Percentiles rank a stretch among this genome's conserved stretches.
Conservation (phyloP, 1,284 basidiomycete genomes). For the Apiotrichum laibachii region DNA sequence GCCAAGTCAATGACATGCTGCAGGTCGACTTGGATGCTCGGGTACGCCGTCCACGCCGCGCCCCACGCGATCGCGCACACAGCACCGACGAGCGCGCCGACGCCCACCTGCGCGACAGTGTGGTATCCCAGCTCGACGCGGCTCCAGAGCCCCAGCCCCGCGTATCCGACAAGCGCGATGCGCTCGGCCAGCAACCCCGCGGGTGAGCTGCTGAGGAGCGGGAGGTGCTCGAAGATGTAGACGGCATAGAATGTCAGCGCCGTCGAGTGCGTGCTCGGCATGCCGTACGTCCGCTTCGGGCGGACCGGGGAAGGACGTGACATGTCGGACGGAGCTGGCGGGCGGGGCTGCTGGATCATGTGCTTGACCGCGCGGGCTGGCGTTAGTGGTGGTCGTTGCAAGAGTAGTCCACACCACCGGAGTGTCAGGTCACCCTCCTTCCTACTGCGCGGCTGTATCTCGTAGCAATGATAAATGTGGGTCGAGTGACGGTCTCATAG, state of each 20-base stretch:
- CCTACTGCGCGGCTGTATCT: background rate
- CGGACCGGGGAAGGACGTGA: conserved; percentile 20
- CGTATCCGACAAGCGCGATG: conserved; percentile 3
- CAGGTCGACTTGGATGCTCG: background rate
- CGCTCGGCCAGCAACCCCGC: conserved; percentile 50
- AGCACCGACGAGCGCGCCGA: conserved; percentile 63
- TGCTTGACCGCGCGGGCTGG: conserved; percentile 68
- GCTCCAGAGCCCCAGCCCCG: conserved; percentile 60
- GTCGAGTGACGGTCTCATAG: too few relatives aligned
- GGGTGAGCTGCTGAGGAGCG: conserved; percentile 55
- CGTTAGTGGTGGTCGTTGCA: background rate
- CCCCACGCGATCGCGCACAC: conserved; percentile 60
- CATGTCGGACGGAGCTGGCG: conserved; percentile 49
- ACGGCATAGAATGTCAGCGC: conserved; percentile 67
- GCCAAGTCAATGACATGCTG: conserved; percentile 6
- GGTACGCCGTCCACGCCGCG: conserved; percentile 31
- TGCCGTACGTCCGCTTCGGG: conserved; percentile 57
- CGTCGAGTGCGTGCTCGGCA: conserved; percentile 86
- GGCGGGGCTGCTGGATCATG: conserved; percentile 69
- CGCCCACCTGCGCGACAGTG: conserved; percentile 68
- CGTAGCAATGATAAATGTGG: too few relatives aligned
- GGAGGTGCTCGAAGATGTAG: conserved; percentile 63
- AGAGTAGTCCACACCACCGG: background rate
- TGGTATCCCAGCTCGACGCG: conserved; percentile 79
- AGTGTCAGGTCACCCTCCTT: background rate